A percentile compares a stretch with the other conserved stretches of the same genome.
Evolutionary conservation across 257 asterid species (phyloP).

Genomic region (Paraleonurus japonicus): DNA sequence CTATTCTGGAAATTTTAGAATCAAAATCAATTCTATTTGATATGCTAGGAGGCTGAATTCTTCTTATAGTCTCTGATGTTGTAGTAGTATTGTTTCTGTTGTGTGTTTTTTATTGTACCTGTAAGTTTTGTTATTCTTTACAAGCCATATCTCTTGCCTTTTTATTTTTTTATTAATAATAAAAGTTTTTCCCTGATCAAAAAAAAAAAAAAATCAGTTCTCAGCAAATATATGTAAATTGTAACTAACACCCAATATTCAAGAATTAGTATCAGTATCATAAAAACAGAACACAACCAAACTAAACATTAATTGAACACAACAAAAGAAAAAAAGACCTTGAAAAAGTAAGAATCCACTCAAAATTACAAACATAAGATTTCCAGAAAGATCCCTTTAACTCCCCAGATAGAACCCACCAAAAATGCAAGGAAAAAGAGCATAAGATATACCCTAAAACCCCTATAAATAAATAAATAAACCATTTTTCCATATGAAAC

Average conservation of each 20-base stretch:
- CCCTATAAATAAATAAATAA: not conserved
- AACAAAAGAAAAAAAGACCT: not conserved
- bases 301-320: constrained; percentile 10
- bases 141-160: too few relatives aligned
- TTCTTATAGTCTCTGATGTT: too few relatives aligned
- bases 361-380: not conserved
- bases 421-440: constrained; percentile 10
- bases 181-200: too few relatives aligned
- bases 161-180: too few relatives aligned
- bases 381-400: not conserved
- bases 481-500: not conserved
- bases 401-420: constrained; percentile 24
- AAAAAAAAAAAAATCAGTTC: too few relatives aligned
- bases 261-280: constrained; percentile 17
- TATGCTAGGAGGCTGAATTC: too few relatives aligned
- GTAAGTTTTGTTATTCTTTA: too few relatives aligned
- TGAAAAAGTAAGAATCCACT: not conserved
- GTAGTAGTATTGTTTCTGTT: too few relatives aligned
- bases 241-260: not conserved
- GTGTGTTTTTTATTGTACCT: too few relatives aligned
- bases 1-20: not conserved
- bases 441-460: not conserved
- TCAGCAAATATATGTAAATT: constrained; percentile 11
- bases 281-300: constrained; percentile 1
- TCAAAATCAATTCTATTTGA: too few relatives aligned